Base-by-base conservation (phyloP, 306 rosid species). In the Styphnolobium japonicum region DNA sequence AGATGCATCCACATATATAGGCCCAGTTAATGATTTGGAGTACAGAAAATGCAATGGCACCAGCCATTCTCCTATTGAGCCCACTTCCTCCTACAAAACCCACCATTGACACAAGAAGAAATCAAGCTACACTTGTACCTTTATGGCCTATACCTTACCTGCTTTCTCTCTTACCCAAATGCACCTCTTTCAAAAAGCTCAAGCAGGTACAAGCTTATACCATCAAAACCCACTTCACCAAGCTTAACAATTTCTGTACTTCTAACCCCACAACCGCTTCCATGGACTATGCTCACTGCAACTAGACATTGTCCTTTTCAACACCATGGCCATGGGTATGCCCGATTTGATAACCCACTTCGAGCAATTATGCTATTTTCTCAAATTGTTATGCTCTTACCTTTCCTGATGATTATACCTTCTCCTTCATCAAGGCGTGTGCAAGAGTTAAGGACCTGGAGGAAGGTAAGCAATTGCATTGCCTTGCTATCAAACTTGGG, bases 381-480 rank as follows among this genome's bases (percentile, higher is more conserved):
- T 58, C 73, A 71, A 6, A 64, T n/a, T 82, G 0, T 4, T 93
- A 0, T 52, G 46, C 69, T 75, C 76, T 22, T 91, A 89, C 3
- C 56, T 88, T 80, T 61, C 98, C 98, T 0, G 97, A 93, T 82
- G 89, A 86, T 40, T 93, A 90, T 85, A 85, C 98, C 18, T 93
- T 93, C 82, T 86, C 97, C 0, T 86, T 97, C 1, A 80, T 93
- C 75, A 91, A 91, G 89, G 98, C 88, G 0, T 91, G 97, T 74
- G 89, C 95, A 45, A 70, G 82, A 78, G 84, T 89, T 8, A 90
- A 91, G 84, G 95, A 92, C 10, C 42, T 87, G 31, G 75, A 80
- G 33, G 90, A 90, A 87, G 98, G 98, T 23, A 90, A 78, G 42
- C 97, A 91, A 46, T 56, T 93, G 76, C 98, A 93, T 76, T 88